Percentiles rank a stretch among this genome's conserved stretches.
These are phyloP conservation scores for Wallacemonas sp. DNA, from an alignment of 208 protist genomes.

Conservation along the genomic window DNA sequence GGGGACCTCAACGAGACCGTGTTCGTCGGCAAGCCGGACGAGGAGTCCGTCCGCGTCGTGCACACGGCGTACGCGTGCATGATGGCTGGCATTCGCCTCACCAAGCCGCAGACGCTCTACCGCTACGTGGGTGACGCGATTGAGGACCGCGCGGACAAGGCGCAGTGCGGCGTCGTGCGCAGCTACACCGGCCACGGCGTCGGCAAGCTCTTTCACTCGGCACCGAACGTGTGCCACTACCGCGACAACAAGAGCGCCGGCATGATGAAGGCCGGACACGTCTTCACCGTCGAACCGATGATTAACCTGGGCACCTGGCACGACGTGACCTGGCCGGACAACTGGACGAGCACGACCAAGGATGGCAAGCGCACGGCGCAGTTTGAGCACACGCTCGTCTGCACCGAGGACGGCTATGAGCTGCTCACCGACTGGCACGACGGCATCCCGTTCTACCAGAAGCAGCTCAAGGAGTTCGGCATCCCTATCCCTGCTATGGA, in stretches of 20 bases:
- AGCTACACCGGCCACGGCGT: slow-evolving; percentile 96
- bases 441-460: slow-evolving; percentile 85
- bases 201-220: slow-evolving; percentile 91
- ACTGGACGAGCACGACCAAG: slow-evolving; percentile 96
- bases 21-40: slow-evolving; percentile 85
- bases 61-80: slow-evolving; percentile 85
- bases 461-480: slow-evolving; percentile 73
- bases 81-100: slow-evolving; percentile 70
- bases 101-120: slow-evolving; percentile 89
- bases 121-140: slow-evolving; percentile 84
- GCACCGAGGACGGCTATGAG: slow-evolving; percentile 91
- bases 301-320: slow-evolving; percentile 95
- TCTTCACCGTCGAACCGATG: slow-evolving; percentile 99
- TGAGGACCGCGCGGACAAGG: slow-evolving; percentile 70
- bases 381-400: slow-evolving; percentile 98
- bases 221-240: slow-evolving; percentile 93
- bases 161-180: slow-evolving; percentile 68
- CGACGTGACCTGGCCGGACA: slow-evolving; percentile 94
- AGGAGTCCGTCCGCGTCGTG: slow-evolving; percentile 77
- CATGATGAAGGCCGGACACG: slow-evolving; percentile 93
- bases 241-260: slow-evolving; percentile 90
- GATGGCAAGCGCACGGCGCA: slow-evolving; percentile 97
- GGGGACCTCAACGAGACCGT: slow-evolving; percentile 95
- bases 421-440: slow-evolving; percentile 88
- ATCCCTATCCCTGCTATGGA: slow-evolving; percentile 64